phyloP scores from a whole-genome alignment of 352 stramenopile species.

The Globisporangium middletonii region DNA sequence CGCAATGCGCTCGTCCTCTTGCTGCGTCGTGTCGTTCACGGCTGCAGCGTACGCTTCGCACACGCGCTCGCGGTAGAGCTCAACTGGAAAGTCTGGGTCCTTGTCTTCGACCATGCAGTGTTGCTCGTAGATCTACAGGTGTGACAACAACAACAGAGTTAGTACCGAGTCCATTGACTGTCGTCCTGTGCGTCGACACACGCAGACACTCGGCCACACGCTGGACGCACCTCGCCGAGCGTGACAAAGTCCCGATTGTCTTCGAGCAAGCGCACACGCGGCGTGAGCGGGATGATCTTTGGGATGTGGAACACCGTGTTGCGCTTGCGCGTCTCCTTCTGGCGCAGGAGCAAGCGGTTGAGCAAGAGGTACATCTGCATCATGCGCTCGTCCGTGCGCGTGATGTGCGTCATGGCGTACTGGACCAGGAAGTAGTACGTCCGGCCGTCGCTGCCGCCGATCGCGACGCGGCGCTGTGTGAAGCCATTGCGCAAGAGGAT shows the following conservation, averaged over 20 bases:
- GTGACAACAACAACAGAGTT: background rate
- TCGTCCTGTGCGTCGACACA: background rate
- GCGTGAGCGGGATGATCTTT: slow-evolving; percentile 91
- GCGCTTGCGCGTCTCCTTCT: slow-evolving; percentile 86
- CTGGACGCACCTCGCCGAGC: slow-evolving; percentile 50
- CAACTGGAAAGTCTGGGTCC: slow-evolving; percentile 73
- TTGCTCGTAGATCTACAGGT: slow-evolving; percentile 61
- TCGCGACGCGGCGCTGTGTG: slow-evolving; percentile 87
- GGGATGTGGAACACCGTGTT: slow-evolving; percentile 88
- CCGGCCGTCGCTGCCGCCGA: slow-evolving; percentile 87
- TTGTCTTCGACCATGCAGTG: slow-evolving; percentile 62
- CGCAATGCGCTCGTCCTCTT: slow-evolving; percentile 59
- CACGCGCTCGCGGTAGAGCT: slow-evolving; percentile 71
- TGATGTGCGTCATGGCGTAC: slow-evolving; percentile 91
- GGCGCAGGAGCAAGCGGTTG: slow-evolving; percentile 76
- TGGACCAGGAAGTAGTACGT: slow-evolving; percentile 90
- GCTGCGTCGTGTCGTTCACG: slow-evolving; percentile 27
- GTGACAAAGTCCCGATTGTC: slow-evolving; percentile 84
- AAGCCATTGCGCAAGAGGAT: slow-evolving; percentile 85
- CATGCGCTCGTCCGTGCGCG: slow-evolving; percentile 91
- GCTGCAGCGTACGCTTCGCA: slow-evolving; percentile 56
- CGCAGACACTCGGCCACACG: background rate
- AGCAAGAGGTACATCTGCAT: slow-evolving; percentile 91
- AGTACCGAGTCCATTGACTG: background rate
- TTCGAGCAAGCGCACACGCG: slow-evolving; percentile 82